Percentiles rank a stretch among this genome's conserved stretches.
phyloP scores from a whole-genome alignment of 805 yeast genomes.

The Cyberlindnera xishuangbannaensis region DNA sequence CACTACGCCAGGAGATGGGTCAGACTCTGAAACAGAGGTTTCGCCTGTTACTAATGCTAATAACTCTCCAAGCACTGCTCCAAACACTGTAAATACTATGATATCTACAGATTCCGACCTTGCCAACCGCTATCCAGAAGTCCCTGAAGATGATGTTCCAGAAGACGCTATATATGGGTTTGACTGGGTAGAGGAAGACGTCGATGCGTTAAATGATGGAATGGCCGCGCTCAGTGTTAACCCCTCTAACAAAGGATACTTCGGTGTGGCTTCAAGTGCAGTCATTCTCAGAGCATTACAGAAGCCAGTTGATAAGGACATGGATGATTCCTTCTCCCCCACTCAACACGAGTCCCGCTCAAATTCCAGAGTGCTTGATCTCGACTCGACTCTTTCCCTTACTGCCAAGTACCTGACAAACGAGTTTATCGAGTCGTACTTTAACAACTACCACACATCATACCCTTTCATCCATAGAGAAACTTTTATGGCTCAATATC shows the following conservation, averaged over 20 bases:
- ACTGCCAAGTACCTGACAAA: conserved; percentile 28
- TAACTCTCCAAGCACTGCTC: conserved; percentile 2
- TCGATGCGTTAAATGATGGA: conserved; percentile 42
- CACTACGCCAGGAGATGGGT: conserved; percentile 5
- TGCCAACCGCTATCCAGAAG: conserved; percentile 21
- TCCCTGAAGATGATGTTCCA: conserved; percentile 33
- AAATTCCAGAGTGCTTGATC: conserved; percentile 20
- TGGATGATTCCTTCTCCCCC: conserved; percentile 15
- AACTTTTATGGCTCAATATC: conserved; percentile 44
- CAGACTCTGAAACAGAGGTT: conserved; percentile 6
- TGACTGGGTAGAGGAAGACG: conserved; percentile 55
- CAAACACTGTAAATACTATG: conserved; percentile 5
- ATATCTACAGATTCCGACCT: conserved; percentile 8
- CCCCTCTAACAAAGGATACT: conserved; percentile 53
- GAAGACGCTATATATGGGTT: conserved; percentile 45
- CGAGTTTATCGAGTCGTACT: conserved; percentile 43
- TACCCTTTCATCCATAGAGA: conserved; percentile 56
- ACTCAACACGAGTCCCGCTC: conserved; percentile 18
- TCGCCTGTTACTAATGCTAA: conserved; percentile 1
- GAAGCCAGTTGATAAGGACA: conserved; percentile 27
- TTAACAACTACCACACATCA: conserved; percentile 52
- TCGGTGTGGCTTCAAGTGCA: conserved; percentile 60
- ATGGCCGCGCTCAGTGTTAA: conserved; percentile 56
- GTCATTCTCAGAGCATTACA: conserved; percentile 45
- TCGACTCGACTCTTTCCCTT: conserved; percentile 23